Evolutionary conservation across 176 grass and related monocot genomes (phyloP).

Genomic region (Avena sativa): DNA sequence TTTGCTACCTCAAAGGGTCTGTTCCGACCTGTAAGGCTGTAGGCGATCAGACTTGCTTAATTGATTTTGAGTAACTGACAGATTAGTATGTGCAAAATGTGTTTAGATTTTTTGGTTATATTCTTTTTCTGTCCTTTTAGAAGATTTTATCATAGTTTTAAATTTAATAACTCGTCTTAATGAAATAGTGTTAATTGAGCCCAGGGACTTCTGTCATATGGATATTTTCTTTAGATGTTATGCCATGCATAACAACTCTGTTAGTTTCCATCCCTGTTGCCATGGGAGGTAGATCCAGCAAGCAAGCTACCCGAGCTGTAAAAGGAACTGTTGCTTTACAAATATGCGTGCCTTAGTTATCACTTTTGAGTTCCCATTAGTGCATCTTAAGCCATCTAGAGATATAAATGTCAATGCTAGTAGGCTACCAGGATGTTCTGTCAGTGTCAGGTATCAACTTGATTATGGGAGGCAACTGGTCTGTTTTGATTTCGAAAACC

Average conservation of each 20-base stretch:
- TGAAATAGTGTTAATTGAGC: neutral
- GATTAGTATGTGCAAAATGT: neutral
- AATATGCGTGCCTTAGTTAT: neutral
- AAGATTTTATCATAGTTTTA: neutral
- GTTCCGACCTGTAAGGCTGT: neutral
- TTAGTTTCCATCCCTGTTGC: conserved; percentile 6
- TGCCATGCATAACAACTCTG: neutral
- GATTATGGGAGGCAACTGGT: neutral
- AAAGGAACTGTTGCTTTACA: neutral
- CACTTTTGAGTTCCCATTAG: neutral
- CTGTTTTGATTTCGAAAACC: neutral
- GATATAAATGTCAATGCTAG: conserved; percentile 13
- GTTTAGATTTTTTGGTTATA: neutral
- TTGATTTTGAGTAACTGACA: neutral
- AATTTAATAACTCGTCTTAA: neutral
- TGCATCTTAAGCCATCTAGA: conserved; percentile 18
- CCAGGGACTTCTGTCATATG: neutral
- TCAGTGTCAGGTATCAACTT: neutral
- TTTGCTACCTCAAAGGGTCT: neutral
- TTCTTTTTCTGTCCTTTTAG: conserved; percentile 2
- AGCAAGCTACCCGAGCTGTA: conserved; percentile 23
- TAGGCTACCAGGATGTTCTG: neutral
- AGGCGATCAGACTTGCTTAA: neutral
- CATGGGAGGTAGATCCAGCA: neutral
- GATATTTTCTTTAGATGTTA: neutral